A percentile compares a stretch with the other conserved stretches of the same genome.
Conservation (phyloP, 352 stramenopile species). For the Globisporangium cederbergense region DNA sequence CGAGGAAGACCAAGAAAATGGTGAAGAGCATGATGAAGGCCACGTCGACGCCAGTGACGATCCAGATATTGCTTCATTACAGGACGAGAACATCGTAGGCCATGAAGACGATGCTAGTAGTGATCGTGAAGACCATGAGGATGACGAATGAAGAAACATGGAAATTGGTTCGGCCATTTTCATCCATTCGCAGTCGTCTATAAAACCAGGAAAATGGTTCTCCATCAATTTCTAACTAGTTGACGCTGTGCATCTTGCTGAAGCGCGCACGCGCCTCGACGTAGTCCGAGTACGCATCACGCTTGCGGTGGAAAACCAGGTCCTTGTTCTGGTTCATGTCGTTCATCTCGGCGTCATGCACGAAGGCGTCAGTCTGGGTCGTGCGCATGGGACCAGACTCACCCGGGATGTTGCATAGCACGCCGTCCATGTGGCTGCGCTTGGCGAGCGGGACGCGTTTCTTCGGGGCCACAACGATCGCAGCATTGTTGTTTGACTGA, state of each 20-base stretch:
- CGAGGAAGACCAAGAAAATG: background rate
- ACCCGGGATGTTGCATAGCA: constrained; percentile 57
- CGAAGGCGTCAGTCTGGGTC: constrained; percentile 51
- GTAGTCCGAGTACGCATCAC: constrained; percentile 85
- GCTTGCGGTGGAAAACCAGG: constrained; percentile 72
- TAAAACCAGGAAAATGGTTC: background rate
- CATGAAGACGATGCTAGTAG: background rate
- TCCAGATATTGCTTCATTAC: background rate
- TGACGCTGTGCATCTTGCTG: constrained; percentile 89
- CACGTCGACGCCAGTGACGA: constrained; percentile 2
- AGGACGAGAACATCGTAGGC: background rate
- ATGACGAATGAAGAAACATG: background rate
- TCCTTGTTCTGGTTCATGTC: constrained; percentile 76
- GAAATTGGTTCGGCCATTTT: background rate
- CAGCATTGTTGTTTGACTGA: constrained; percentile 13
- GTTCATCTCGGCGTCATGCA: constrained; percentile 73
- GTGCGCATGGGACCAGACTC: constrained; percentile 26
- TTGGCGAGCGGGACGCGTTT: constrained; percentile 60
- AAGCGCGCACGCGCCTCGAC: constrained; percentile 84
- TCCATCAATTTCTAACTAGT: constrained; percentile 21
- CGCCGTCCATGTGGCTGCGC: constrained; percentile 75
- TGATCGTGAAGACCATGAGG: background rate
- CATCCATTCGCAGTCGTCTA: background rate
- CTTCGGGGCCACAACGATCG: constrained; percentile 16
- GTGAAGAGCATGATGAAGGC: background rate